These are phyloP conservation scores for Ascomycota sp. DNA, from an alignment of 2,329 filamentous ascomycete genomes.

Conservation along the genomic window DNA sequence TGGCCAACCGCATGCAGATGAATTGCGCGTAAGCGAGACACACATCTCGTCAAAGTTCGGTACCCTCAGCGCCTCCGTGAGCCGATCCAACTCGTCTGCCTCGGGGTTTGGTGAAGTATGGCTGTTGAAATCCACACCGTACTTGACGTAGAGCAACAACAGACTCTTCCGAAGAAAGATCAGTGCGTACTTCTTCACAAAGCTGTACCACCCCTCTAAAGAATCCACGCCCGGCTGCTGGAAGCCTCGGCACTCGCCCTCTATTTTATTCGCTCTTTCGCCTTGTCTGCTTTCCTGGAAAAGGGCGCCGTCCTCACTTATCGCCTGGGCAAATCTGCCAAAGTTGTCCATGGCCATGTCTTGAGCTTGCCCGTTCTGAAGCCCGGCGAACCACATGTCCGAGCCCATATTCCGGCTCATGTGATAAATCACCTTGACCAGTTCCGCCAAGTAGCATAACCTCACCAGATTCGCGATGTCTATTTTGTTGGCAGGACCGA, in stretches of 20 bases:
- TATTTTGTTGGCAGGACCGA: conserved; percentile 45
- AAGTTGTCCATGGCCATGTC: conserved; percentile 31
- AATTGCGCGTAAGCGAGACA: conserved; percentile 28
- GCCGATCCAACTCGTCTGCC: conserved; percentile 59
- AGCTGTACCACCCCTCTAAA: conserved; percentile 32
- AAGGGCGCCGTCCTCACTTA: conserved; percentile 24
- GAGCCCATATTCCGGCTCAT: conserved; percentile 33
- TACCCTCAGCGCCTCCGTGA: conserved; percentile 55
- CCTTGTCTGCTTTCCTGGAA: conserved; percentile 13
- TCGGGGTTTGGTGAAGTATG: conserved; percentile 42
- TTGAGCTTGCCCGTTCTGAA: conserved; percentile 20
- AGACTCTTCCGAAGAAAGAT: conserved; percentile 70
- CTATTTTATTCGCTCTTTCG: conserved; percentile 6
- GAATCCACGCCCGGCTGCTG: conserved; percentile 33
- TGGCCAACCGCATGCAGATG: conserved; percentile 27
- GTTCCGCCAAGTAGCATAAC: conserved; percentile 76
- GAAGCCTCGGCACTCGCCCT: conserved; percentile 25
- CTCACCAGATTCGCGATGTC: conserved; percentile 65
- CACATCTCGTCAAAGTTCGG: conserved; percentile 68
- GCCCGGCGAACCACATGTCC: conserved; percentile 25
- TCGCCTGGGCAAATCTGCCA: conserved; percentile 29
- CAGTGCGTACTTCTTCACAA: conserved; percentile 68
- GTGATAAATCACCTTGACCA: conserved; percentile 58
- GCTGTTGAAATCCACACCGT: conserved; percentile 70
- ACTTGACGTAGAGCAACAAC: conserved; percentile 70